Conservation (phyloP, 352 stramenopile species). For the Globisporangium mamillatum region DNA sequence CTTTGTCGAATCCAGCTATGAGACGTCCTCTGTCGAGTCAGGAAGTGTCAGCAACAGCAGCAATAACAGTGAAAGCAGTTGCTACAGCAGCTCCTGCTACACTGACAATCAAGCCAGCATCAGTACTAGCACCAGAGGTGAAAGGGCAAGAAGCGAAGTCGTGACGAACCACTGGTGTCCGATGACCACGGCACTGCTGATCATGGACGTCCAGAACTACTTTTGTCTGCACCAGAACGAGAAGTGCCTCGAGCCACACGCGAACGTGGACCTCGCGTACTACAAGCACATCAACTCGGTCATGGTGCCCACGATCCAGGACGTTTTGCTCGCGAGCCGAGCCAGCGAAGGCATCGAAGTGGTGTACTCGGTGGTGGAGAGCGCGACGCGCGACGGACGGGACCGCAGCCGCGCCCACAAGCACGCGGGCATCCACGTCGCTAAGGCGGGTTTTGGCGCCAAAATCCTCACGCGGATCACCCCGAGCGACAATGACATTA, state of each 20-base stretch:
- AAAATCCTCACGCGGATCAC: conserved; percentile 54
- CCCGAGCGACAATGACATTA: conserved; percentile 71
- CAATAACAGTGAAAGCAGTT: conserved; percentile 1
- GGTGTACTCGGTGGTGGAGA: conserved; percentile 89
- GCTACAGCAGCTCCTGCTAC: conserved; percentile 6
- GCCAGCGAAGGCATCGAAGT: conserved; percentile 68
- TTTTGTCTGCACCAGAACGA: conserved; percentile 40
- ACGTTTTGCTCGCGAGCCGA: conserved; percentile 53
- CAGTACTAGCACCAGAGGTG: background rate
- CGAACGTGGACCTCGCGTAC: conserved; percentile 23
- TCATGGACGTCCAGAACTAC: conserved; percentile 75
- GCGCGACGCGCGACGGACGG: conserved; percentile 75
- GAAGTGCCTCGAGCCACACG: conserved; percentile 17
- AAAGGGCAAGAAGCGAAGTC: background rate
- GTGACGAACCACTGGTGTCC: conserved; percentile 48
- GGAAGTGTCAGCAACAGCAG: background rate
- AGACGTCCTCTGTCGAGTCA: conserved; percentile 7
- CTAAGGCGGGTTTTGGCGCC: conserved; percentile 64
- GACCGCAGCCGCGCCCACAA: conserved; percentile 88
- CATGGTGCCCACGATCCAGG: conserved; percentile 55
- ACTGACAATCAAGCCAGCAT: conserved; percentile 12
- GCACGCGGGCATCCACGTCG: conserved; percentile 73
- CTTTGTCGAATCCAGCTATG: conserved; percentile 1
- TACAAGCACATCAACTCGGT: conserved; percentile 53
- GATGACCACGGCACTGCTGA: conserved; percentile 61